Evolutionary conservation across 139 green algal genomes (phyloP), one percentile per base, ranked within the genome.

Genomic region (Closterium sp.): DNA sequence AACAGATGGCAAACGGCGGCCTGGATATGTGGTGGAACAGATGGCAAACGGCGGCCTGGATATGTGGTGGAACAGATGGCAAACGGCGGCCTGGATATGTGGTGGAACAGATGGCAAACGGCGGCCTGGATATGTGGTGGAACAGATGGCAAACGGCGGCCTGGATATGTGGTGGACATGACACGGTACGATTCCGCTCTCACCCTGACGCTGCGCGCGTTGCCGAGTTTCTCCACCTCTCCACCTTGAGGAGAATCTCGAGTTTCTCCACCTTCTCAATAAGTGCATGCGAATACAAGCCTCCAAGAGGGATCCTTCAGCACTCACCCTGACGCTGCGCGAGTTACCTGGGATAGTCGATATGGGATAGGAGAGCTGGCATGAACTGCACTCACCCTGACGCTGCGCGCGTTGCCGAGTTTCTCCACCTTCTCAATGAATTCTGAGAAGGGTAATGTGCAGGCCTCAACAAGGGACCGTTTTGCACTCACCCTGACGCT

Each of bases 361-460:
- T n/a, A n/a, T n/a, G n/a, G n/a, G n/a, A 38, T 3, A 3, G 32
- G 32, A 38, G 32, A 38, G 32, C 32, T 38, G 32, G 32, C 2
- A 38, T 38, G 32, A 38, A 3, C 32, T 38, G 32, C 45, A 70
- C 45, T 70, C 45, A 70, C 45, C 45, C 45, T 73, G 17, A 73
- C 88, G 93, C 88, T 13, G 9, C 88, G n/a, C 31, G n/a, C 89
- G 30, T 28, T 30, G 42, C 91, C 91, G 0, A 94, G 62, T 28
- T 87, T 94, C 42, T 94, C 91, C 89, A 94, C 89, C 31, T 91
- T 94, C 38, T 92, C 34, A 24, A 93, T 31, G 2, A 94, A 94
- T 31, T 94, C 89, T 19, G n/a, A 22, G 32, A 93, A 94, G 29
- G 28, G 29, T 17, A 45, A 45, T 45, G 38, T 45, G 2, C 38